Evolutionary conservation across 2,329 filamentous ascomycete genomes (phyloP).

Genomic region (Fusarium sp.): DNA sequence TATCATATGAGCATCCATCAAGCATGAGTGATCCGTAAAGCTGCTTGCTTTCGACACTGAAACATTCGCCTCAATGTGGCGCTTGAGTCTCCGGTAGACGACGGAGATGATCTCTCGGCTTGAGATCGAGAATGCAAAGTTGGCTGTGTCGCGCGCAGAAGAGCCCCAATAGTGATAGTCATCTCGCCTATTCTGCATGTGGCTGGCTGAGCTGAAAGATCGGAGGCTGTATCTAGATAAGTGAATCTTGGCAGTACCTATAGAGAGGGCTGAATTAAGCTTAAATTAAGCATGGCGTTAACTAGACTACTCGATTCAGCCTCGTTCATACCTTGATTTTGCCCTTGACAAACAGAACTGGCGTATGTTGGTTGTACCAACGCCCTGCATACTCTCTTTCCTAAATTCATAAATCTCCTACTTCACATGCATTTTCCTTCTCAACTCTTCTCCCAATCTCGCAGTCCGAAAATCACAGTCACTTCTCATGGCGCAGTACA

Average conservation of each 20-base stretch:
- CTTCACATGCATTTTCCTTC: neutral
- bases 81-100: neutral
- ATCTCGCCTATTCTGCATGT: neutral
- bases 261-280: neutral
- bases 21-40: too few relatives aligned
- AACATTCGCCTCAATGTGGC: neutral
- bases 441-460: too few relatives aligned
- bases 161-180: neutral
- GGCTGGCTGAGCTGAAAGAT: neutral
- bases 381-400: neutral
- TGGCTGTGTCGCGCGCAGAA: neutral
- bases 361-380: neutral
- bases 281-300: slow-evolving; percentile 6
- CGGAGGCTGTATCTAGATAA: neutral
- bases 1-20: too few relatives aligned
- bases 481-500: neutral
- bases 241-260: neutral
- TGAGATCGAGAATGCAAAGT: neutral
- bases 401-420: neutral
- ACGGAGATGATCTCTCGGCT: neutral
- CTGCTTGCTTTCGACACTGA: too few relatives aligned
- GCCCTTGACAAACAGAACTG: neutral
- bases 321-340: neutral
- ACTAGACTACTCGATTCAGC: neutral
- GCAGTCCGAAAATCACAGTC: neutral